These are phyloP conservation scores for Pestalotiopsis sp. DNA, from an alignment of 2,329 filamentous ascomycete genomes.

Conservation along the genomic window DNA sequence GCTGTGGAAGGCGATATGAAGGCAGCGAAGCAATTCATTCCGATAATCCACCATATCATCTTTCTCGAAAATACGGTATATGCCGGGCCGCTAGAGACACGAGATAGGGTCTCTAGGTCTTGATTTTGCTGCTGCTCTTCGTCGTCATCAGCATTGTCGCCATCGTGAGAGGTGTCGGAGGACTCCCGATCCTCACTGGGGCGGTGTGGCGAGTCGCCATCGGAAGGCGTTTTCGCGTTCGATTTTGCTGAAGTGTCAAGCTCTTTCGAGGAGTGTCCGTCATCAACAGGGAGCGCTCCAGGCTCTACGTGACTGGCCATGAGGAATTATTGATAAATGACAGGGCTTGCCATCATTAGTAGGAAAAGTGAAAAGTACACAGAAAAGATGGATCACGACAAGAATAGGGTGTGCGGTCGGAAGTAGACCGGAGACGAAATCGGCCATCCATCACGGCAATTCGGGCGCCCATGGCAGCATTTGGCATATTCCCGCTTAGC, in stretches of 20 bases:
- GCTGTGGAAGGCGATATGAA: constrained; percentile 62
- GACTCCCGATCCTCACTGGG: background rate
- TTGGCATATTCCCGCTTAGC: constrained; percentile 11
- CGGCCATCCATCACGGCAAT: constrained; percentile 9
- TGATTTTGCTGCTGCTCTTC: constrained; percentile 17
- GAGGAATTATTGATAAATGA: constrained; percentile 3
- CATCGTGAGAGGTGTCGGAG: constrained; percentile 17
- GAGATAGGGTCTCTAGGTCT: constrained; percentile 37
- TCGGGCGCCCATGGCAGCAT: background rate
- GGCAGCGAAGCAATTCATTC: constrained; percentile 54
- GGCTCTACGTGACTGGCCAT: constrained; percentile 22
- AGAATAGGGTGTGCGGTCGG: constrained; percentile 8
- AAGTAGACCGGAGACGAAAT: constrained; percentile 10
- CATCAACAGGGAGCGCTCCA: background rate
- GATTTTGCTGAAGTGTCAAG: constrained; percentile 13
- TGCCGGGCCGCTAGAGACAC: constrained; percentile 39
- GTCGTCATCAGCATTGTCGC: constrained; percentile 16
- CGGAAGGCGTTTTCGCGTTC: constrained; percentile 13
- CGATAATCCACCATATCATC: constrained; percentile 54
- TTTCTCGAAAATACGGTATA: constrained; percentile 42
- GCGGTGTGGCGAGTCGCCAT: background rate
- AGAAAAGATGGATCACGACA: constrained; percentile 1
- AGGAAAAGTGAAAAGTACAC: background rate
- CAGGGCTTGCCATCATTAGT: background rate
- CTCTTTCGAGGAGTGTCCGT: background rate